Conservation (phyloP, 2,329 filamentous ascomycete species). For the Rhinocladiella mackenziei region DNA sequence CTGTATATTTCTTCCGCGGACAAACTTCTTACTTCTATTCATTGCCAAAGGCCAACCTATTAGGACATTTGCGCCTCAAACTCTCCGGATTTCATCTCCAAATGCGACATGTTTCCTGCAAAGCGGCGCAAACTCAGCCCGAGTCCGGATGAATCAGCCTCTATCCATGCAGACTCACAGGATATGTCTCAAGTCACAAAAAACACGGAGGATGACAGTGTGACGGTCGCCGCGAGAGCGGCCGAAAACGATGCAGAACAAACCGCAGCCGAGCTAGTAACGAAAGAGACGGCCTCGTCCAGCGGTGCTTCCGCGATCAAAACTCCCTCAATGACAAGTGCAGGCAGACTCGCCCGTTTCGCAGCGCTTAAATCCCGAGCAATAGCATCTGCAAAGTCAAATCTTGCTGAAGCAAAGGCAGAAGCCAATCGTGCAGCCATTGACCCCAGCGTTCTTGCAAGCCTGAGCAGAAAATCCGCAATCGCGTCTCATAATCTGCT, state of each 20-base stretch:
- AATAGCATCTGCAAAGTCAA: conserved; percentile 58
- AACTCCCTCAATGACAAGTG: conserved; percentile 5
- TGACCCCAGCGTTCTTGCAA: conserved; percentile 71
- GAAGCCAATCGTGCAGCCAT: conserved; percentile 76
- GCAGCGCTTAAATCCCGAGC: conserved; percentile 29
- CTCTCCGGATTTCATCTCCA: neutral
- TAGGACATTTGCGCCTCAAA: no score
- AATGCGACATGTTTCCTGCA: conserved; percentile 17
- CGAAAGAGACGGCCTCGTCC: neutral
- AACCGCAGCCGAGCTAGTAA: no score
- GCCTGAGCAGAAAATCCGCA: conserved; percentile 79
- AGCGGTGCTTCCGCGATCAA: neutral
- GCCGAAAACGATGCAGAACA: no score
- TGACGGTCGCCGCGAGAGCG: no score
- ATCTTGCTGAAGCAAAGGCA: conserved; percentile 76
- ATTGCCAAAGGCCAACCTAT: no score
- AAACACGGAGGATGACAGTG: neutral
- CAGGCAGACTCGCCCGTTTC: conserved; percentile 29
- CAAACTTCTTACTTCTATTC: no score
- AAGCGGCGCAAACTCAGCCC: conserved; percentile 25
- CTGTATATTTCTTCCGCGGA: no score
- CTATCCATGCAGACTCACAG: neutral
- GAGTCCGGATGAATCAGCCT: conserved; percentile 7
- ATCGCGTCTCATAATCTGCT: conserved; percentile 88
- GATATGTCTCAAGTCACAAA: neutral